phyloP scores from a whole-genome alignment of 352 stramenopile genomes.

The Blastocystis sp. region DNA sequence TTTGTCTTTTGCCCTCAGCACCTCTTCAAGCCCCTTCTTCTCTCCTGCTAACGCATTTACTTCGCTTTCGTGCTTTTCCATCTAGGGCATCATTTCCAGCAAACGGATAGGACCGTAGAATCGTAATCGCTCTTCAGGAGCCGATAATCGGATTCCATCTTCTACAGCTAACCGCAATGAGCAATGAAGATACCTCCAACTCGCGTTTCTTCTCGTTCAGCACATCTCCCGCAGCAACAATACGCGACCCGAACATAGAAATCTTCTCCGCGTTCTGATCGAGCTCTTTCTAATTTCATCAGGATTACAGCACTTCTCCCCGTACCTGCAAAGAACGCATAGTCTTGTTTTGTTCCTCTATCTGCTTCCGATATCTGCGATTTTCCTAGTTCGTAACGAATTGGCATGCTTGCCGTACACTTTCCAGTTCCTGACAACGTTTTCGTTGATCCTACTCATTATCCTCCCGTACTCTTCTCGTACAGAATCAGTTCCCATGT shows the following conservation, averaged over 20 bases:
- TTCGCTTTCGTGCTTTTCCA: not conserved
- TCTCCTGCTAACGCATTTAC: not conserved
- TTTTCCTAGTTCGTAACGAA: constrained; percentile 36
- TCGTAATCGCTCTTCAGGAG: not conserved
- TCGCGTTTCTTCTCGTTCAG: constrained; percentile 59
- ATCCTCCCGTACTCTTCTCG: not conserved
- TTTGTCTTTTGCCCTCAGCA: not conserved
- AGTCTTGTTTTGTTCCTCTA: not conserved
- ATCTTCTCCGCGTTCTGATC: not conserved
- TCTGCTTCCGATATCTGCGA: not conserved
- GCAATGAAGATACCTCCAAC: not conserved
- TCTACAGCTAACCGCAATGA: not conserved
- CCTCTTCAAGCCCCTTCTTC: not conserved
- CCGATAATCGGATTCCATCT: not conserved
- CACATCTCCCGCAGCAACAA: constrained; percentile 45
- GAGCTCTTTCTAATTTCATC: constrained; percentile 3
- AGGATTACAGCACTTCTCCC: not conserved
- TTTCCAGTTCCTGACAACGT: constrained; percentile 29
- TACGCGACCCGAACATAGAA: constrained; percentile 9
- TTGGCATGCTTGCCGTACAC: not conserved
- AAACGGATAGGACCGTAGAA: not conserved
- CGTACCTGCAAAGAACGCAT: constrained; percentile 16
- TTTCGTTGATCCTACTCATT: constrained; percentile 20
- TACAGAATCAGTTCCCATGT: not conserved
- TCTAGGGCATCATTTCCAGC: not conserved